Evolutionary conservation across 2,329 filamentous ascomycete species (phyloP), one percentile per base, ranked within the genome.

Genomic region (Trichoderma atrobrunneum): DNA sequence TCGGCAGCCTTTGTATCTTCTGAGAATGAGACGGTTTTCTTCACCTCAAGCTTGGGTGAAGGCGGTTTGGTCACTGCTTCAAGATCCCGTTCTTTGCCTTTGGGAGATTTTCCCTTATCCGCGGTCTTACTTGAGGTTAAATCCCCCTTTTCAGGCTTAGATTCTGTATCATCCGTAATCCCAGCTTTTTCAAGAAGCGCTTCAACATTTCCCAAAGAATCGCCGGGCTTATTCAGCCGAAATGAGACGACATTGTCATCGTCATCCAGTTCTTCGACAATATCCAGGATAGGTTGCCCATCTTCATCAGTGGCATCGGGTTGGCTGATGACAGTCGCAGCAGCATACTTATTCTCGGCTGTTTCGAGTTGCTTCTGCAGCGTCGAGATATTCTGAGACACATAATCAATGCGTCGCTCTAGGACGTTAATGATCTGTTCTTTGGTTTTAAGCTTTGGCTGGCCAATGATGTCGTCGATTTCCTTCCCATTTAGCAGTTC

Each of bases 191-290:
- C 86, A 71, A 98, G 82, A 1, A 90, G 88, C 65, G 95, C 90
- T 18, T 92, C 80, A 5, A 98, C 84, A 75, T 92, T 88, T 10
- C 89, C 85, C 21, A 92, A 88, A 16, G 87, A 84, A 67, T 91
- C 88, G 7, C 91, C 91, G 0, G 94, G 92, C n/a, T 84, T 88
- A 48, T 90, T 88, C 34, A 92, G 83, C 70, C 84, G 88, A 76
- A 87, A 90, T 0, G 89, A 92, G 64, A 97, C 81, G 5, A 98
- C 88, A 77, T 97, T 96, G 71, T 91, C 96, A 12, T 97, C 89
- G 10, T 98, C 95, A 78, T 98, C 96, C 28, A 98, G 85, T 82
- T 97, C 90, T 81, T 99, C 96, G 70, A 94, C 86, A 75, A 99
- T 98, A 77, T 98, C 96, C 36, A 92, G 95, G 72, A 98, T 88